Evolutionary conservation across 2,329 filamentous ascomycete genomes (phyloP).

Genomic region (Aspergillus hiratsukae): DNA sequence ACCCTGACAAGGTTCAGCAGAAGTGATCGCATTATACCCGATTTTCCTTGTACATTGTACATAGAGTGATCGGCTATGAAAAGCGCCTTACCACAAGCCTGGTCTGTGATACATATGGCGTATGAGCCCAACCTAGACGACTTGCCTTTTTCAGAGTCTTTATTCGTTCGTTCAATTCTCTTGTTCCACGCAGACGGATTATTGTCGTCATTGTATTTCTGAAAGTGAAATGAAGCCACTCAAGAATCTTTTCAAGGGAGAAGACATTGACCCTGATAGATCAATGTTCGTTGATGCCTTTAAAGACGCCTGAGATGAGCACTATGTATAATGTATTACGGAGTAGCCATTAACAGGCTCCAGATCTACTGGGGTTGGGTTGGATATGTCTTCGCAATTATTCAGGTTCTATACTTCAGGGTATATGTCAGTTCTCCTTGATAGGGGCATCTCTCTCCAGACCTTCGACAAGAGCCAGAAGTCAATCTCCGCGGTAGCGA

Average conservation of each 20-base stretch:
- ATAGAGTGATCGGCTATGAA: slow-evolving; percentile 35
- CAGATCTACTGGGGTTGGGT: not conserved
- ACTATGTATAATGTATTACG: not conserved
- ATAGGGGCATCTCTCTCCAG: slow-evolving; percentile 53
- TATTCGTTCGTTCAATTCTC: slow-evolving; percentile 16
- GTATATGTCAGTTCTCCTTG: slow-evolving; percentile 52
- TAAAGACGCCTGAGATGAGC: not conserved
- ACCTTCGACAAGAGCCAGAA: slow-evolving; percentile 49
- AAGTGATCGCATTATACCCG: slow-evolving; percentile 36
- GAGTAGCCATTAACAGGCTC: not conserved
- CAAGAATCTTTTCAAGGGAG: not conserved
- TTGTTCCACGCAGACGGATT: slow-evolving; percentile 4
- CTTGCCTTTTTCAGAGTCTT: slow-evolving; percentile 23
- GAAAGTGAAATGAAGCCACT: not conserved
- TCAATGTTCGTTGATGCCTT: not conserved
- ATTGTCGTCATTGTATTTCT: not conserved
- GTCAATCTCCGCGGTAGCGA: slow-evolving; percentile 53
- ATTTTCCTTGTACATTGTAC: slow-evolving; percentile 38
- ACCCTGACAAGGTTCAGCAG: slow-evolving; percentile 59
- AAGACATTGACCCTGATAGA: not conserved
- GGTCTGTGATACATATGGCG: slow-evolving; percentile 27
- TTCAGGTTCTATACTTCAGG: slow-evolving; percentile 35
- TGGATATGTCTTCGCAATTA: not conserved
- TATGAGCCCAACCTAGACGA: slow-evolving; percentile 32
- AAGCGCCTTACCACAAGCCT: slow-evolving; percentile 26